These are phyloP conservation scores for Talaromyces sp. DNA, from an alignment of 2,329 filamentous ascomycete species.

Conservation along the genomic window DNA sequence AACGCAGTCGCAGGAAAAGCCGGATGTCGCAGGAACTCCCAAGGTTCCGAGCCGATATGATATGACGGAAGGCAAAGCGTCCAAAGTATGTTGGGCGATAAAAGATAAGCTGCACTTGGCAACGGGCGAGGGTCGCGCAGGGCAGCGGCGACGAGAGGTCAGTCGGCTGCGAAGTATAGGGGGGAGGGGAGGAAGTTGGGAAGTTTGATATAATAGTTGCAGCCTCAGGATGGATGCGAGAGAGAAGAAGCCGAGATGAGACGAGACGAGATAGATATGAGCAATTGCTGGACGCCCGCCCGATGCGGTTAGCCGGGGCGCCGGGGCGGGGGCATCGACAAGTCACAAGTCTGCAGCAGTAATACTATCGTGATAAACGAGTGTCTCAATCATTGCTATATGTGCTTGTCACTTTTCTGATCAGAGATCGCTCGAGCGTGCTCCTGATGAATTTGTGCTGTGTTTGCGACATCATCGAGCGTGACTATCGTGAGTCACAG, in stretches of 20 bases:
- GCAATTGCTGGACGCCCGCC: background rate
- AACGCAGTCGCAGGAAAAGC: background rate
- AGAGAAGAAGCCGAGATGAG: background rate
- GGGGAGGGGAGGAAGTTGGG: too few species aligned
- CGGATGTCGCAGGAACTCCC: background rate
- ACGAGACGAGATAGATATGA: background rate
- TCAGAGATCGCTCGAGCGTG: too few species aligned
- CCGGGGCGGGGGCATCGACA: background rate
- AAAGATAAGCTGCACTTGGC: background rate
- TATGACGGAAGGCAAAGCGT: background rate
- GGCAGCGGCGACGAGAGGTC: background rate
- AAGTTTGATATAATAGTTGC: background rate
- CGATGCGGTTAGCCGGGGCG: background rate
- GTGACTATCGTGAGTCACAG: background rate
- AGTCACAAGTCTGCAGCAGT: too few species aligned
- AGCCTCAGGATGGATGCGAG: background rate
- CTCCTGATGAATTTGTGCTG: too few species aligned
- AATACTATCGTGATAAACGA: too few species aligned
- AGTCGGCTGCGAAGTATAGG: background rate
- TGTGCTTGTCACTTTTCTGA: too few species aligned
- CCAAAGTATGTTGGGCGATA: background rate
- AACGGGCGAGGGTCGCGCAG: background rate
- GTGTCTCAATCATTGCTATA: too few species aligned
- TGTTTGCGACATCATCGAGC: background rate
- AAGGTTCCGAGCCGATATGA: background rate